These are phyloP conservation scores for Sporothrix variecibatus DNA, from an alignment of 2,329 filamentous ascomycete genomes.

Conservation along the genomic window DNA sequence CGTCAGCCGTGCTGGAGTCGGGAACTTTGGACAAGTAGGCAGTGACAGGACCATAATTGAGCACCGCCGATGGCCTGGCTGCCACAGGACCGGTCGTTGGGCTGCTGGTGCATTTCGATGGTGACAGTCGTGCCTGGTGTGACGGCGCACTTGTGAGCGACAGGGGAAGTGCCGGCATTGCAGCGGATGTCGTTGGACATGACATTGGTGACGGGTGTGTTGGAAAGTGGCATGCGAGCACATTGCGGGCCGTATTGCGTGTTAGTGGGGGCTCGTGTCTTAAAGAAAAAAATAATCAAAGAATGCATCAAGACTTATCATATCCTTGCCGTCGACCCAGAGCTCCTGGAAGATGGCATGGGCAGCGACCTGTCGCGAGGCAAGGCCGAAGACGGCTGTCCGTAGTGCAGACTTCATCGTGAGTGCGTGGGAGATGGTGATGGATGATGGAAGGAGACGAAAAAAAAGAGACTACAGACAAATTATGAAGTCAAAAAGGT, in stretches of 20 bases:
- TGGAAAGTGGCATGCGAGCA: conserved; percentile 51
- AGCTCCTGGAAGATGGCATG: conserved; percentile 57
- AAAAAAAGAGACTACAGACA: background rate
- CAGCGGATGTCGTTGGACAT: conserved; percentile 47
- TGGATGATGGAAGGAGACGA: background rate
- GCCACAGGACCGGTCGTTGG: conserved; percentile 45
- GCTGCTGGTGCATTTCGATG: conserved; percentile 58
- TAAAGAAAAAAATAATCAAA: background rate
- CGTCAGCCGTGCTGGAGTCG: conserved; percentile 48
- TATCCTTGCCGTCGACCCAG: conserved; percentile 49
- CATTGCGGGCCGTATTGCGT: conserved; percentile 39
- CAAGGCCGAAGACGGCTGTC: conserved; percentile 31
- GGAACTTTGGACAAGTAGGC: conserved; percentile 52
- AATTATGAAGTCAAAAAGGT: background rate
- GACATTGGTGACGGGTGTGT: conserved; percentile 53
- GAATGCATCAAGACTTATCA: conserved; percentile 35
- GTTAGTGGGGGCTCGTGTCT: background rate
- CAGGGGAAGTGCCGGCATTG: conserved; percentile 43
- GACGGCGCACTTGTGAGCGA: conserved; percentile 48
- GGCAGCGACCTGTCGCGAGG: conserved; percentile 42
- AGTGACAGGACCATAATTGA: conserved; percentile 54
- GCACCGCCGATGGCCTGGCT: conserved; percentile 54
- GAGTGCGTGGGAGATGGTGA: background rate
- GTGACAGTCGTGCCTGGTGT: conserved; percentile 52
- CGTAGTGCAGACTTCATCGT: conserved; percentile 16